Conservation (phyloP, 1,284 basidiomycete species). For the Hemileia vastatrix region DNA sequence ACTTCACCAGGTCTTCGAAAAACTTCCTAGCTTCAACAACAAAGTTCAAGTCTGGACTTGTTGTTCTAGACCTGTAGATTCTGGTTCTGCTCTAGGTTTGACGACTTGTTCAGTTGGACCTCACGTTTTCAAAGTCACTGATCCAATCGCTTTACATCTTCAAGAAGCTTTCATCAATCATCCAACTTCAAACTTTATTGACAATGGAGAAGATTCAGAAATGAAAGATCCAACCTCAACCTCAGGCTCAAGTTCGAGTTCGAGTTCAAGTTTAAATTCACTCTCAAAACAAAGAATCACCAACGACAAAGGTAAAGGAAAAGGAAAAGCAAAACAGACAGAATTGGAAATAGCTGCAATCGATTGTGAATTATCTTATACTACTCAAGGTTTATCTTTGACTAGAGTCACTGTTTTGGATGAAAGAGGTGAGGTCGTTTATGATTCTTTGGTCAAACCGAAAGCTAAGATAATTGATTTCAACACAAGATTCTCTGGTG, state of each 20-base stretch:
- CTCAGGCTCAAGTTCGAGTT: not conserved
- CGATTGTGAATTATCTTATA: constrained; percentile 40
- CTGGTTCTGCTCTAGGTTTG: constrained; percentile 26
- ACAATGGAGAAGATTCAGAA: not conserved
- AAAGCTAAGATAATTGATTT: constrained; percentile 34
- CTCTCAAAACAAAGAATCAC: not conserved
- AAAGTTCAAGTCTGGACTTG: constrained; percentile 35
- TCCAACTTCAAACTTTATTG: not conserved
- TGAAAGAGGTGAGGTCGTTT: constrained; percentile 32
- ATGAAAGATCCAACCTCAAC: not conserved
- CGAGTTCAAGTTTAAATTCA: no score
- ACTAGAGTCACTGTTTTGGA: constrained; percentile 38
- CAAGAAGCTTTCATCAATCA: constrained; percentile 33
- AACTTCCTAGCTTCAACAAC: constrained; percentile 14
- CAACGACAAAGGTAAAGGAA: not conserved
- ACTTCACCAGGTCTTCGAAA: constrained; percentile 26
- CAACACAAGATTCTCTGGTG: constrained; percentile 39
- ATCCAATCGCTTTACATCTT: constrained; percentile 29
- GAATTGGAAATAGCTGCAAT: constrained; percentile 34
- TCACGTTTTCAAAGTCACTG: constrained; percentile 40
- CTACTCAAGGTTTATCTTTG: constrained; percentile 37
- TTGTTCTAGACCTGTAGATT: constrained; percentile 33
- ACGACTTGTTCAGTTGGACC: constrained; percentile 35
- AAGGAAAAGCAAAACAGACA: not conserved
- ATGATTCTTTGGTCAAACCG: constrained; percentile 35